These are phyloP conservation scores for Garcia nutans DNA, from an alignment of 345 rosid genomes.

Conservation along the genomic window DNA sequence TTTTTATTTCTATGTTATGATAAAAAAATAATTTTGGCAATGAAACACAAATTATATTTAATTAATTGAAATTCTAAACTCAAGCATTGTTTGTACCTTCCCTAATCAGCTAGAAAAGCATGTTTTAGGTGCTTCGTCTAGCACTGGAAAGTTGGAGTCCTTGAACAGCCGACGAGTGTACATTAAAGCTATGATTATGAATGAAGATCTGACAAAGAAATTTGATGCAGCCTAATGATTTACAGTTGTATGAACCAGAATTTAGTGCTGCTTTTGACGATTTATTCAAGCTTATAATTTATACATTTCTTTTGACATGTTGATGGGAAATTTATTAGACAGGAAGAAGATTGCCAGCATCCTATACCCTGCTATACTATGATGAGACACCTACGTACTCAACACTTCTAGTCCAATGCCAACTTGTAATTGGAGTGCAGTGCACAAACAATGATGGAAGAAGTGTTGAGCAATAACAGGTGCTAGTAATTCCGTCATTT, in stretches of 20 bases:
- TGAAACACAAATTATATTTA: no score
- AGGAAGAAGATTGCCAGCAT: no score
- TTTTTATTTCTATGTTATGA: no score
- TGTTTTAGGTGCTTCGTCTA: conserved; percentile 19
- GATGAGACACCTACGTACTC: no score
- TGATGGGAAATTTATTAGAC: neutral
- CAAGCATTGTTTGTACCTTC: neutral
- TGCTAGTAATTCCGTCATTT: no score
- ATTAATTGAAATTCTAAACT: no score
- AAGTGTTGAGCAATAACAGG: conserved; percentile 14
- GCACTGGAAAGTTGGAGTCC: conserved; percentile 17
- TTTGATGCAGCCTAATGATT: conserved; percentile 18
- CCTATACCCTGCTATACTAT: no score
- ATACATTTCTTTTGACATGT: no score
- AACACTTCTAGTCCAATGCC: neutral
- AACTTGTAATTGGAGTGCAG: neutral
- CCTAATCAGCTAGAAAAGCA: conserved; percentile 18
- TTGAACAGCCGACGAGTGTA: conserved; percentile 22
- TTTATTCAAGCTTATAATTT: no score
- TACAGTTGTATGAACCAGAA: conserved; percentile 14
- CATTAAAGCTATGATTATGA: conserved; percentile 5
- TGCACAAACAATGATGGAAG: conserved; percentile 21
- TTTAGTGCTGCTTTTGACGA: neutral
- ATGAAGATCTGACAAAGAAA: conserved; percentile 20
- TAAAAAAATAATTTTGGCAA: no score